Evolutionary conservation across 257 asterid species (phyloP), one percentile per base, ranked within the genome.

Genomic region (Agastache rugosa): DNA sequence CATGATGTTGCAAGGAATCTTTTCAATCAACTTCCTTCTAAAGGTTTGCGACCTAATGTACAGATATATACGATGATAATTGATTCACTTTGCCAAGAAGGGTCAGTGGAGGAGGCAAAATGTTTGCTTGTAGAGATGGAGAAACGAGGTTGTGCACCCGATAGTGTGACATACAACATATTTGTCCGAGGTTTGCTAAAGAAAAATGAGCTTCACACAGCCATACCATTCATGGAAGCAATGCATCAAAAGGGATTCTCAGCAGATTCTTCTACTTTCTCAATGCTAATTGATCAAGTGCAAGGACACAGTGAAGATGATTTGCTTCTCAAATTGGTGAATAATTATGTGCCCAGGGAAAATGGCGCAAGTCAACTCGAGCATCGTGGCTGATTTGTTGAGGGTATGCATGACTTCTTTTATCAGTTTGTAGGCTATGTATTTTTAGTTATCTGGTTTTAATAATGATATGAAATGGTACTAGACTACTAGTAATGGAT

Each of bases 11-110:
- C 78, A 8, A 74, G 56, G 23, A 20, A 51, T 8, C 29, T 74
- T 44, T 71, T 71, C 17, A 15, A 58, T 11, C 11, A 23, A 14
- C 76, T 71, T 42, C 68, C 76, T 17, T 73, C 65, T 7, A 64
- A 50, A 48, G 72, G 78, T 47, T 74, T 74, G 65, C 41, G 19
- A 27, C 78, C 65, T 4, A 35, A 48, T 63, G 65, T 45, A 7
- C 1, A 11, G 6, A 74, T n/a, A 53, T 74, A 63, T 39, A 63
- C 14, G 17, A 53, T 63, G 15, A 48, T 74, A 1, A 63, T 74
- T 23, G 63, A 63, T 3, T 27, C 67, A n/a, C 73, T 75, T 39
- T 37, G 6, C n/a, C 74, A 7, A 48, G 79, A 75, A 63, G 69
- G 69, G 12, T 15, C 23, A 1, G 54, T 39, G 25, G 37, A 64